Percentiles rank a stretch among this genome's conserved stretches.
Conservation (phyloP, 768 basidiomycete genomes). For the Trametes cinnabarina region DNA sequence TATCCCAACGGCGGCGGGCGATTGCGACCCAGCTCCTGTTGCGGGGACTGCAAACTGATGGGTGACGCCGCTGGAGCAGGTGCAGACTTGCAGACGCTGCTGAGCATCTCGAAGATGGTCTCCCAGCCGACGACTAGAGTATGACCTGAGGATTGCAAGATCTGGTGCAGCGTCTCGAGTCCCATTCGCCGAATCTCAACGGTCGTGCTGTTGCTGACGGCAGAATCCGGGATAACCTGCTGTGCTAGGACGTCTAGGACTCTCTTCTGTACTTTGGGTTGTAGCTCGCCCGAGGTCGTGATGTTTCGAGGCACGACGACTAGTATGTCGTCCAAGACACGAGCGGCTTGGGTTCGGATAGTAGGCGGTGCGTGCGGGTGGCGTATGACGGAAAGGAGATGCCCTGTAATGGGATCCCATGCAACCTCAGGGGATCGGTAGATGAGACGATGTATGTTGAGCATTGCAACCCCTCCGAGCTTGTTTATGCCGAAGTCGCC, state of each 20-base stretch:
- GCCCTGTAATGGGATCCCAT: slow-evolving; percentile 78
- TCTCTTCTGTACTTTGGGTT: slow-evolving; percentile 71
- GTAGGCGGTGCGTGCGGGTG: slow-evolving; percentile 65
- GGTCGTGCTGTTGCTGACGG: slow-evolving; percentile 45
- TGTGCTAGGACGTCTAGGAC: slow-evolving; percentile 82
- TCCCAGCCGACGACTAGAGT: slow-evolving; percentile 93
- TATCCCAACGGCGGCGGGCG: slow-evolving; percentile 52
- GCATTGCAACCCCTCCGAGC: slow-evolving; percentile 71
- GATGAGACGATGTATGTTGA: slow-evolving; percentile 87
- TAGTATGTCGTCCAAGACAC: slow-evolving; percentile 82
- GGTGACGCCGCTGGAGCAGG: slow-evolving; percentile 29
- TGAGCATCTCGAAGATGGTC: slow-evolving; percentile 87
- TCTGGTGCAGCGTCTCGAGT: slow-evolving; percentile 83
- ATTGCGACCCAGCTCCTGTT: slow-evolving; percentile 20
- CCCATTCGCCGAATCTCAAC: slow-evolving; percentile 88
- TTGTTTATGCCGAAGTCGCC: slow-evolving; percentile 94
- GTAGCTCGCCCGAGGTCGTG: slow-evolving; percentile 55
- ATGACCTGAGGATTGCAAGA: slow-evolving; percentile 89
- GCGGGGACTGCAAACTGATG: background rate
- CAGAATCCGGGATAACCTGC: slow-evolving; percentile 57
- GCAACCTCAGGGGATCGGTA: slow-evolving; percentile 79
- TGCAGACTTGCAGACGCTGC: slow-evolving; percentile 75
- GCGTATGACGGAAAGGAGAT: slow-evolving; percentile 76
- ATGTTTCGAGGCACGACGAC: slow-evolving; percentile 73
- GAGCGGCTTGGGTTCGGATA: slow-evolving; percentile 87